Base-by-base conservation (phyloP, 768 basidiomycete species). In the Kwoniella sp. region DNA sequence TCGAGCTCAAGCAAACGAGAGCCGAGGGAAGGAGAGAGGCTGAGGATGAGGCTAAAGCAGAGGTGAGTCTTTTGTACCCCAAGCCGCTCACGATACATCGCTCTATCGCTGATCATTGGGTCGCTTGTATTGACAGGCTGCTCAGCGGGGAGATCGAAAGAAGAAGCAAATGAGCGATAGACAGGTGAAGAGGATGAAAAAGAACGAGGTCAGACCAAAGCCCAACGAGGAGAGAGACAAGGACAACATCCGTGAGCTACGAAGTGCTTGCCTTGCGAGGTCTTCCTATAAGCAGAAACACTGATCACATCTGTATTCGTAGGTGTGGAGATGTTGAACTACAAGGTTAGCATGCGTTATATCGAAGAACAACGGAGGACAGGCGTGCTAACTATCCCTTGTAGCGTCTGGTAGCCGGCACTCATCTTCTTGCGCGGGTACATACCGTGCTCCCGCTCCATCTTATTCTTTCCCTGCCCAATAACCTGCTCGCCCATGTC, bases 381-480 rank as follows among this genome's bases (percentile, higher is more conserved):
- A 34, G 34, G 13, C 5, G 34, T 17, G 41, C 41, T 45, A 8
- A 52, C 31, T 8, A 29, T 52, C 12, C 52, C 41, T 20, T 63
- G 5, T 58, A 94, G 92, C 87, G 92, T 71, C 83, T 96, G 13
- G 82, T 84, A 50, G 83, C 87, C 37, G 94, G 93, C 38, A 93
- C 92, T 86, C 92, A 88, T 76, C 85, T 97, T 23, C 83, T 98
- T 37, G 89, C 88, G n/a, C 90, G 93, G 82, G 86, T 99, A 57
- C 85, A 91, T 71, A 86, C 89, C 28, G 86, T 98, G 58, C 87
- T 92, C 67, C 91, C 94, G 12, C 87, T 99, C 37, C 90, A 92
- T 51, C 85, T 99, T 65, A 86, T 98, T 63, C 84, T 98, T 29
- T 97, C 95, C 20, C 85, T 99, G n/a, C 95, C 96, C 20, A 91